Conservation (phyloP, 768 basidiomycete species). For the Tulasnella sp. region DNA sequence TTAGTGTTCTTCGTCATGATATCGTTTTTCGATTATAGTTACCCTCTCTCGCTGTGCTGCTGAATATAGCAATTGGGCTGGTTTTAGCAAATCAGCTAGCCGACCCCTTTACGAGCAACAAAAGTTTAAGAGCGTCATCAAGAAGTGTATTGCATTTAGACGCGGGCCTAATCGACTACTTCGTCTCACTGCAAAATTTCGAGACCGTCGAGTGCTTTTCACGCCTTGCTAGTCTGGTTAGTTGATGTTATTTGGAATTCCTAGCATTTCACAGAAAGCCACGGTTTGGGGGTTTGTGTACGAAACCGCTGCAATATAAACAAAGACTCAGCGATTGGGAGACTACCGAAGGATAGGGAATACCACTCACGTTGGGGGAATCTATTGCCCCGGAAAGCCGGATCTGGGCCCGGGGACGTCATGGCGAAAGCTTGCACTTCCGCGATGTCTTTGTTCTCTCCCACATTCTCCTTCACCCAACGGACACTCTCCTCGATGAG, state of each 20-base stretch:
- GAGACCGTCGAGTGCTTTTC: no score
- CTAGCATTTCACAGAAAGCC: slow-evolving; percentile 73
- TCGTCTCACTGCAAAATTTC: no score
- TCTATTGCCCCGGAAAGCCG: background rate
- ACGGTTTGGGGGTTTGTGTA: slow-evolving; percentile 87
- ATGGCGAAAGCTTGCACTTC: slow-evolving; percentile 58
- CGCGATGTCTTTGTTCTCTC: slow-evolving; percentile 33
- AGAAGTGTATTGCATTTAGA: no score
- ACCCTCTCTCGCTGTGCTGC: background rate
- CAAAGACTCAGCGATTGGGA: background rate
- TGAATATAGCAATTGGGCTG: background rate
- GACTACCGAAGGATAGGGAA: background rate
- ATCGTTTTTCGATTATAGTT: background rate
- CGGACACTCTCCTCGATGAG: slow-evolving; percentile 51
- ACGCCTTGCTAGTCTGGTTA: no score
- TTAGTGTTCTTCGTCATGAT: background rate
- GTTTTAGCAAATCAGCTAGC: no score
- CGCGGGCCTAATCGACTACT: no score
- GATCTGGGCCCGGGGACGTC: slow-evolving; percentile 53
- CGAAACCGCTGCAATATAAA: slow-evolving; percentile 46
- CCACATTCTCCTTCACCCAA: slow-evolving; percentile 62
- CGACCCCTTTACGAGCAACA: no score
- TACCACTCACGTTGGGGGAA: background rate
- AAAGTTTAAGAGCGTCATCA: no score
- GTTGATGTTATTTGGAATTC: slow-evolving; percentile 65